Conservation (phyloP, 1,284 basidiomycete species). For the Puccinia brachypodii region DNA sequence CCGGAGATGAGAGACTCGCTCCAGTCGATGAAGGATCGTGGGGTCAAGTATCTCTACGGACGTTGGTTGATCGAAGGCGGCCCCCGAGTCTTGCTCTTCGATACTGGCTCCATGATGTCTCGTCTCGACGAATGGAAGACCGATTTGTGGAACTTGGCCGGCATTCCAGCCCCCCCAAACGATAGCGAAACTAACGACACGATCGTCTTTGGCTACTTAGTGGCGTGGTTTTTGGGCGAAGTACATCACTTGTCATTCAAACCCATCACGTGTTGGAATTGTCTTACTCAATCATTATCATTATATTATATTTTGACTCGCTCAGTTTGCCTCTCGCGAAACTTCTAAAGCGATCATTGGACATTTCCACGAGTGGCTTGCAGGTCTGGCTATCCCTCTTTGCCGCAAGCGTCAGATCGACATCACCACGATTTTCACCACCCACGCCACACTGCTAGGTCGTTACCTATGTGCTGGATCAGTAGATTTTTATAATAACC, state of each 20-base stretch:
- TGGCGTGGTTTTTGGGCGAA: slow-evolving; percentile 99
- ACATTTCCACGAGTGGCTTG: slow-evolving; percentile 99
- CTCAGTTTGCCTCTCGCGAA: slow-evolving; percentile 40
- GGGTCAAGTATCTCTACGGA: slow-evolving; percentile 91
- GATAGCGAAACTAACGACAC: slow-evolving; percentile 98
- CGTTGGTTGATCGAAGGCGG: slow-evolving; percentile 97
- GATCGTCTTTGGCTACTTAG: slow-evolving; percentile 97
- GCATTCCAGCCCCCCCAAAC: slow-evolving; percentile 90
- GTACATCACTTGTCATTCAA: slow-evolving; percentile 58
- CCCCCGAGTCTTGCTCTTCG: slow-evolving; percentile 89
- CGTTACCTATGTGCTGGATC: slow-evolving; percentile 96
- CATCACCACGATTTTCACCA: slow-evolving; percentile 90
- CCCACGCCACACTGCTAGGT: slow-evolving; percentile 96
- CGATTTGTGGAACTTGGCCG: slow-evolving; percentile 95
- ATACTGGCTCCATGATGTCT: slow-evolving; percentile 83
- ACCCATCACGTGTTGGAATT: background rate
- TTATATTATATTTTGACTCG: background rate
- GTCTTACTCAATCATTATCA: background rate
- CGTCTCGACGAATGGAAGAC: slow-evolving; percentile 96
- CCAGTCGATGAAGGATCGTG: slow-evolving; percentile 75
- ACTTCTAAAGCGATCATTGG: slow-evolving; percentile 81
- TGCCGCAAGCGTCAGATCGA: slow-evolving; percentile 95
- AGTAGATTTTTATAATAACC: slow-evolving; percentile 99
- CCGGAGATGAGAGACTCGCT: slow-evolving; percentile 62
- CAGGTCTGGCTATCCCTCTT: slow-evolving; percentile 91